Evolutionary conservation across 345 rosid species (phyloP), one percentile per base, ranked within the genome.

Genomic region (Rhizophora apiculata): DNA sequence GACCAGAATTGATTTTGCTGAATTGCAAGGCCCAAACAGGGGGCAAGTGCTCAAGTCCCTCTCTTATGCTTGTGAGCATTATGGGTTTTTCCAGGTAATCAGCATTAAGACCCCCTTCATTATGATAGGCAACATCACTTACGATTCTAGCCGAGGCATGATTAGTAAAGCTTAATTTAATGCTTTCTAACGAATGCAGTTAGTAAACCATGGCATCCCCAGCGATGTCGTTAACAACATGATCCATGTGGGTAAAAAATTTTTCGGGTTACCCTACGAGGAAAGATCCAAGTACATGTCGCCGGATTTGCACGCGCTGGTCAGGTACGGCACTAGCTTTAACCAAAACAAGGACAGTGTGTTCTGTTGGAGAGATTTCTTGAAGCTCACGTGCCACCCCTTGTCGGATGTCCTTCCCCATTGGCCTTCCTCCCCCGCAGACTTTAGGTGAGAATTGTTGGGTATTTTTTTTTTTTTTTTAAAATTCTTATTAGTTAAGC

Each of bases 341-440:
- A 93, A 90, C 81, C 97, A 93, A 73, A 89, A 4, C 77, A 90
- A 87, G 68, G 98, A 93, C 72, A 70, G 77, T 49, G 96, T 93
- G 60, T 93, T 88, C 56, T 87, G 88, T 58, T 93, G 98, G 98
- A 86, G 97, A 82, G 98, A 93, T 68, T 90, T 93, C 81, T 76
- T 93, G 75, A 93, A 93, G 79, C 81, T 93, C 18, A 79, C 59
- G 58, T 90, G 92, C 58, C 75, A 87, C 60, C 98, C 98, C 53
- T 65, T 80, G 1, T 58, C 84, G 7, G 88, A 90, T 6, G 75
- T 71, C 59, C 86, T 87, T 71, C 86, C 83, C 70, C 83, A 82
- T 36, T 93, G 97, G 92, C 98, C 98, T 75, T 87, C 98, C 66
- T 82, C 89, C 64, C 98, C 98, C 29, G 16, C 68, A 1, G 97